A percentile compares a stretch with the other conserved stretches of the same genome.
Evolutionary conservation across 208 protist species (phyloP).

Genomic region (Crithidia brevicula): DNA sequence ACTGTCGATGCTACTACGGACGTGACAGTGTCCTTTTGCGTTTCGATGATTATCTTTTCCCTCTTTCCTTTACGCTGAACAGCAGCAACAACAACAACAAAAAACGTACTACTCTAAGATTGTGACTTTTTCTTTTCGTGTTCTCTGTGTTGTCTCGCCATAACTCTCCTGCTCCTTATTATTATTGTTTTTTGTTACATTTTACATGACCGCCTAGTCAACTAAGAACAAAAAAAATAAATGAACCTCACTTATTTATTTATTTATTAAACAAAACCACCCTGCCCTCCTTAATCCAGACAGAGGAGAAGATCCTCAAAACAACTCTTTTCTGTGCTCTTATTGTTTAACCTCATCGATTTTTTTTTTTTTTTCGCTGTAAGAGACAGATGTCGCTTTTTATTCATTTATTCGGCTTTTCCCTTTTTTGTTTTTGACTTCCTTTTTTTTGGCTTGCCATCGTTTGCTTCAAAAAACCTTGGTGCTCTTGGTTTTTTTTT

Average conservation of each 20-base stretch:
- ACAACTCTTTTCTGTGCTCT: slow-evolving; percentile 7
- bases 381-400: slow-evolving; percentile 6
- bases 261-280: background rate
- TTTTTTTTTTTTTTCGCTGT: slow-evolving; percentile 7
- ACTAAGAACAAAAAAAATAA: no score
- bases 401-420: no score
- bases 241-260: no score
- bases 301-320: slow-evolving; percentile 21
- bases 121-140: background rate
- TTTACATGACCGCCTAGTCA: background rate
- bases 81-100: no score
- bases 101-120: slow-evolving; percentile 2
- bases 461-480: background rate
- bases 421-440: slow-evolving; percentile 1
- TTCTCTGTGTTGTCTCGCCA: background rate
- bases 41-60: no score
- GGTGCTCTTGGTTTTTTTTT: slow-evolving; percentile 1
- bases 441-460: background rate
- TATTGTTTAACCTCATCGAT: slow-evolving; percentile 10
- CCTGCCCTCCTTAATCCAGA: slow-evolving; percentile 27
- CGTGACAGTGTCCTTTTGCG: no score
- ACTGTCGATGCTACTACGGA: no score
- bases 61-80: no score
- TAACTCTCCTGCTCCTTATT: background rate
- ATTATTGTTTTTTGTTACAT: slow-evolving; percentile 9